Evolutionary conservation across 495 filamentous ascomycete species (phyloP), one percentile per base, ranked within the genome.

Genomic region (Xylaria intraflava): DNA sequence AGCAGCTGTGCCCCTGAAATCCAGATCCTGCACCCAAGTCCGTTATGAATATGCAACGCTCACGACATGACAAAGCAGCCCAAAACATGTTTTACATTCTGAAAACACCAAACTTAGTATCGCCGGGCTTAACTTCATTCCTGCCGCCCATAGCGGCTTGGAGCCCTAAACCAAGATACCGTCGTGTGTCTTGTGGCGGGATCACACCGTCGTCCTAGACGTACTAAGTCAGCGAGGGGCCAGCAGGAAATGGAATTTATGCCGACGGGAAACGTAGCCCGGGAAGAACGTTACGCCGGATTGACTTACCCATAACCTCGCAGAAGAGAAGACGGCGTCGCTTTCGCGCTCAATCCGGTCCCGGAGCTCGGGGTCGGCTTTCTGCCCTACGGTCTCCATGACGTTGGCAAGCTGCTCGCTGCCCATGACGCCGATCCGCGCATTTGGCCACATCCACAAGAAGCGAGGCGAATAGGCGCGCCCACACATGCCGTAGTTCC

Each of bases 361-460:
- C 69, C 86, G 89, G 46, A 98, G 72, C 49, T 84, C 84, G 1
- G 88, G 85, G 67, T 97, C 92, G 0, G 82, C 87, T 14, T 77
- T 79, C 67, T 88, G 87, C 7, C 93, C 91, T 0, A 98, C 94
- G 2, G 91, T 85, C 71, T 90, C 85, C 93, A 98, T 98, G 31
- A 98, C 93, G 3, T 85, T 79, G 2, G 84, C 86, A 14, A 98
- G 77, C 72, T 98, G 93, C 74, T 96, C 91, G 17, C 85, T 80
- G 33, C 93, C 93, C 93, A 98, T 98, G 51, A 98, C 93, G 7
- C 87, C 88, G 55, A 96, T 92, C 60, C 87, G 85, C 17, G 93
- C 89, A 62, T 94, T 96, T 12, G 93, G 94, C 93, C 93, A 98
- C 83, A 93, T 95, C 83, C 89, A 98, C 51, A 98, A 71, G 65